Conservation (phyloP, 345 rosid genomes). For the Salix koriyanagi region DNA sequence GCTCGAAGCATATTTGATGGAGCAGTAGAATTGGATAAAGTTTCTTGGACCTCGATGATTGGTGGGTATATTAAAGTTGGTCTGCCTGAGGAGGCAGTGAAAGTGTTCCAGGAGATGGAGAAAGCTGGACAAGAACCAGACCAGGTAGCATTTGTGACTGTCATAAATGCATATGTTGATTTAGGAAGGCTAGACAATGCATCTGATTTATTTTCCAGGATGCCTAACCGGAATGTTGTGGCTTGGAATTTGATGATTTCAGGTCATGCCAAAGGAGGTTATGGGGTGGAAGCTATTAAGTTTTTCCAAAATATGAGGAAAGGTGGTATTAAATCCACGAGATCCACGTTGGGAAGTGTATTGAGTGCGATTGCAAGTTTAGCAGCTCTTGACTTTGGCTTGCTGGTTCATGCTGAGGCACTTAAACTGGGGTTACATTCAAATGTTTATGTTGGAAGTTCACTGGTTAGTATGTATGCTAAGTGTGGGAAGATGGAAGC, state of each 20-base stretch:
- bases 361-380: conserved; percentile 64
- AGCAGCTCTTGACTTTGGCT: conserved; percentile 54
- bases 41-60: conserved; percentile 85
- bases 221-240: conserved; percentile 65
- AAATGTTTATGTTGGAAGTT: conserved; percentile 84
- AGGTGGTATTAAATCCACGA: conserved; percentile 58
- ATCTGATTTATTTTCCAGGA: conserved; percentile 45
- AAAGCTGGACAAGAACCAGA: conserved; percentile 57
- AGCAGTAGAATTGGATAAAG: conserved; percentile 50
- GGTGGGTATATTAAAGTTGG: conserved; percentile 70
- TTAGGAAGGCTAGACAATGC: conserved; percentile 75
- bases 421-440: conserved; percentile 70
- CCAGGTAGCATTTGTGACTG: conserved; percentile 62
- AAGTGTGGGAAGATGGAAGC: conserved; percentile 66
- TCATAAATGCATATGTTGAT: conserved; percentile 50
- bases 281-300: conserved; percentile 45
- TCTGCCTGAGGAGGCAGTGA: conserved; percentile 61
- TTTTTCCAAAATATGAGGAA: conserved; percentile 62
- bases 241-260: conserved; percentile 97
- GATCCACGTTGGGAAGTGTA: conserved; percentile 86
- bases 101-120: conserved; percentile 55
- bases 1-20: conserved; percentile 63
- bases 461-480: conserved; percentile 77
- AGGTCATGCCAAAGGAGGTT: conserved; percentile 77
- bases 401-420: conserved; percentile 82